Conservation (phyloP, 1,284 basidiomycete genomes). For the Cutaneotrichosporon cyanovorans region DNA sequence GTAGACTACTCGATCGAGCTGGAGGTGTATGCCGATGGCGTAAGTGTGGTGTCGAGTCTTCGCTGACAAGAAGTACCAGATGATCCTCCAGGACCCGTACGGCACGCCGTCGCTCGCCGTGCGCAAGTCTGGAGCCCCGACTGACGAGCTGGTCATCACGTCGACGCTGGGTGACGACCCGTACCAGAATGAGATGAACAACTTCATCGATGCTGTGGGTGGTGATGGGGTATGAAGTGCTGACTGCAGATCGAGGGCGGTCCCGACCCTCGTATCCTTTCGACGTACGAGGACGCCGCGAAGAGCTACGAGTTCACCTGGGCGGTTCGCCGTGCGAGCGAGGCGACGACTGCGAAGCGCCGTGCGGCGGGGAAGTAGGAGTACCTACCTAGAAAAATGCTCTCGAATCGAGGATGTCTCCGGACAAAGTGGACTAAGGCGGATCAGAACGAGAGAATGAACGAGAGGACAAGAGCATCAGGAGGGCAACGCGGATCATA, state of each 20-base stretch:
- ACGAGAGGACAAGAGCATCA: too few relatives aligned
- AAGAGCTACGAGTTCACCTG: slow-evolving; percentile 63
- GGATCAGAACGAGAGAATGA: too few relatives aligned
- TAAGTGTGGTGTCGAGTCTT: slow-evolving; percentile 47
- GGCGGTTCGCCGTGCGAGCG: slow-evolving; percentile 30
- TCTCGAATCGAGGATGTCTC: too few relatives aligned
- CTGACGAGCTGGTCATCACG: slow-evolving; percentile 18
- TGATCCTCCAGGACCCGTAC: slow-evolving; percentile 45
- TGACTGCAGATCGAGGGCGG: slow-evolving; percentile 31
- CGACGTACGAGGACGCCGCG: slow-evolving; percentile 60
- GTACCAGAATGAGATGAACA: slow-evolving; percentile 44
- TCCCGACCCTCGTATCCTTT: slow-evolving; percentile 36
- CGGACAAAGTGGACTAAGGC: too few relatives aligned
- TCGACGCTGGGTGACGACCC: slow-evolving; percentile 43
- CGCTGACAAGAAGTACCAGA: slow-evolving; percentile 25
- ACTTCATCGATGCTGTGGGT: slow-evolving; percentile 43
- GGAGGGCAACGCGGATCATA: too few relatives aligned
- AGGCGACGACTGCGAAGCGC: slow-evolving; percentile 20
- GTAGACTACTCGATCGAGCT: slow-evolving; percentile 40
- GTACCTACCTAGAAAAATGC: too few relatives aligned
- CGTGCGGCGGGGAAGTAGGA: neutral
- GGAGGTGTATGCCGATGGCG: slow-evolving; percentile 39
- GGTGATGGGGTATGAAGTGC: neutral
- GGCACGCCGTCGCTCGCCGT: slow-evolving; percentile 41
- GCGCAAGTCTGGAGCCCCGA: slow-evolving; percentile 43